Base-by-base conservation (phyloP, 2,329 filamentous ascomycete species). In the Aschersonia sp. region DNA sequence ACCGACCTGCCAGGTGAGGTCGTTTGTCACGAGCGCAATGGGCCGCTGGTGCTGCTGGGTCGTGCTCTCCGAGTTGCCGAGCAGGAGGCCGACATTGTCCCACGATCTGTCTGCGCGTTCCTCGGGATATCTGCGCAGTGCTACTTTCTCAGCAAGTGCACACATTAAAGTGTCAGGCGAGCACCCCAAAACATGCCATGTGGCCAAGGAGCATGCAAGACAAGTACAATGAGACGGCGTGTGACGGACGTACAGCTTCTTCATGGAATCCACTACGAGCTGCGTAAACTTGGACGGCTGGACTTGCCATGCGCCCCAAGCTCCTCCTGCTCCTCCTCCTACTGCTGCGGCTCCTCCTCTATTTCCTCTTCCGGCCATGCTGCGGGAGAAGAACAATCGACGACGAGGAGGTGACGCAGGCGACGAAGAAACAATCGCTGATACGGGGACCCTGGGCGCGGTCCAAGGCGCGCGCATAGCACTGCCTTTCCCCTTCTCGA, bases 71-170 rank as follows among this genome's bases (percentile, higher is more conserved):
- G 68, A 61, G 55, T 71, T 70, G 51, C 66, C 66, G 47, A 73
- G 57, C 45, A 94, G 74, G 46, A 96, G 75, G 45, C 92, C 92
- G n/a, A 94, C 95, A 60, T 98, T 98, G 63, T 98, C 92, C 76
- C 89, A 98, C 54, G 84, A 81, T 56, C 82, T 83, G 61, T 97
- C 92, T 8, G 92, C 92, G 42, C 96, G 72, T 51, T 80, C 79
- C 60, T 94, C 87, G 0, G 92, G 92, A 61, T 95, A 98, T 50
- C 88, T 92, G 45, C 33, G 5, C 44, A 30, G 33, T 12, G n/a
- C 31, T 30, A 2, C 8, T 37, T 4, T 30, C 6, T 5, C 12
- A 14, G 14, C n/a, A 14, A 14, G 14, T 9, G 8, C n/a, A 42
- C 4, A 45, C 6, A 6, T 11, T 30, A 9, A 43, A 8, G 14